Evolutionary conservation across 106 monocot species (phyloP).

Genomic region (Vanilla planifolia): DNA sequence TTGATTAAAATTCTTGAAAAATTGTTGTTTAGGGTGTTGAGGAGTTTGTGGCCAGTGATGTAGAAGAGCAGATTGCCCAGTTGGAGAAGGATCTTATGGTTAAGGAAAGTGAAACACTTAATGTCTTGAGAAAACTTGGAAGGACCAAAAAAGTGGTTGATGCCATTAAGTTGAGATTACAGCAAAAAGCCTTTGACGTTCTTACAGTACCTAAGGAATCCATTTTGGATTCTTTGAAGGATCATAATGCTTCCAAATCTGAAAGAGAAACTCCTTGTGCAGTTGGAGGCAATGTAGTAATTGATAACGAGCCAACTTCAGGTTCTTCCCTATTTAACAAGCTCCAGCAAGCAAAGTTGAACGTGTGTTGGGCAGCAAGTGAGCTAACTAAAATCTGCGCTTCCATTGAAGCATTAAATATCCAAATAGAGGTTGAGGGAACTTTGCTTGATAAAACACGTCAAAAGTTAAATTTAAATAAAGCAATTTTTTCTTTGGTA

Average conservation of each 20-base stretch:
- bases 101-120: conserved; percentile 77
- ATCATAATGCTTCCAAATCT: conserved; percentile 18
- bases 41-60: conserved; percentile 22
- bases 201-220: neutral
- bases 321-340: conserved; percentile 40
- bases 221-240: conserved; percentile 19
- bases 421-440: conserved; percentile 55
- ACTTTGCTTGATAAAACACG: conserved; percentile 35
- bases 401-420: conserved; percentile 40
- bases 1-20: no score
- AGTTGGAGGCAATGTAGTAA: neutral
- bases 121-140: conserved; percentile 67
- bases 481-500: conserved; percentile 42
- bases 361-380: conserved; percentile 47
- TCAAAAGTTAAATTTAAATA: conserved; percentile 46
- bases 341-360: conserved; percentile 75
- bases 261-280: conserved; percentile 10
- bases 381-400: conserved; percentile 44
- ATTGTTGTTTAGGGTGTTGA: no score
- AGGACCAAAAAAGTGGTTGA: conserved; percentile 56
- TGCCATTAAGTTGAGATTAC: conserved; percentile 44
- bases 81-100: conserved; percentile 69
- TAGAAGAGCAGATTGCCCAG: conserved; percentile 43
- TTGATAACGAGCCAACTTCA: conserved; percentile 29
- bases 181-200: conserved; percentile 36